Base-by-base conservation (phyloP, 306 rosid genomes). In the Pyrus communis region DNA sequence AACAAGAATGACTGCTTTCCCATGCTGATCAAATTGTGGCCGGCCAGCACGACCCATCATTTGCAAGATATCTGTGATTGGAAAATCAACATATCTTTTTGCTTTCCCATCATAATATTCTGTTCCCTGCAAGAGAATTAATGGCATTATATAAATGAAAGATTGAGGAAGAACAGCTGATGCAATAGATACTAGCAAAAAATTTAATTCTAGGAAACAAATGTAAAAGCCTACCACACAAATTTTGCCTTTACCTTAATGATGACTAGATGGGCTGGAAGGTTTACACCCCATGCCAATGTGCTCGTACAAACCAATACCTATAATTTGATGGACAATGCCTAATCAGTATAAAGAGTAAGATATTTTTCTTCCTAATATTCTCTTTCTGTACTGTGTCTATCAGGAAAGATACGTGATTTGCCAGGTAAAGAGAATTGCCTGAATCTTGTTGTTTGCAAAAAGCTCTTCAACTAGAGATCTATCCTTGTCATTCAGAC, bases 11-110 rank as follows among this genome's bases (percentile, higher is more conserved):
- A 94, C 98, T 45, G 98, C 97, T 85, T 94, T 94, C 83, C 98
- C 98, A 57, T 94, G 97, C 75, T 94, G 98, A 84, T 94, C 98
- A 88, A 81, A 94, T 75, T 94, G 98, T 69, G 98, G 98, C 65
- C 97, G 95, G 43, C 98, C 98, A 71, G 98, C 98, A 77, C 98
- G 96, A 76, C 98, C 98, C 98, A 94, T 94, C 97, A 94, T 94
- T 86, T 94, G 98, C 85, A 94, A 76, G 82, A 92, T 94, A 89
- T 94, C 98, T 61, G 97, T 94, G 86, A 94, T 94, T 68, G 98
- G 98, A 79, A 94, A 94, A 86, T 94, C 96, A 75, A 94, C 95
- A 68, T 94, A 94, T 78, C 98, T 87, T 88, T 94, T 94, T 11
- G 95, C 31, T 76, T 94, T 94, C 79, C 97, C 98, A 82, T 92